These are phyloP conservation scores for Phytophthora pluvialis DNA, from an alignment of 352 stramenopile genomes.

Conservation along the genomic window DNA sequence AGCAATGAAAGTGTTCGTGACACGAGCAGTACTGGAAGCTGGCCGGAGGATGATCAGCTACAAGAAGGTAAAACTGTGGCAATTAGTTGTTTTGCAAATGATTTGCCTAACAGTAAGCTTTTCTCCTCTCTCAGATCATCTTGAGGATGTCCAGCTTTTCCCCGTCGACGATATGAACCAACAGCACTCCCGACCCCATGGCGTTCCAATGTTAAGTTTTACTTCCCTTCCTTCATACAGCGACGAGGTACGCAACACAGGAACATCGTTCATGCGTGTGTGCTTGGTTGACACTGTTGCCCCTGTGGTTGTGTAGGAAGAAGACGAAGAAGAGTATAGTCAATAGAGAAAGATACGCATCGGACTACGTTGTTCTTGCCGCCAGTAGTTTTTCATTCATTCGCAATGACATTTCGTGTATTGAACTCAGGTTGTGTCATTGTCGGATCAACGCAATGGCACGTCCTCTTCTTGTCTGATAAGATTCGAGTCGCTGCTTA, in stretches of 20 bases:
- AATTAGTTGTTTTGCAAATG: background rate
- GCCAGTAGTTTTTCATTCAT: background rate
- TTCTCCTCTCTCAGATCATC: slow-evolving; percentile 25
- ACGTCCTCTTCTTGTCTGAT: background rate
- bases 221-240: slow-evolving; percentile 52
- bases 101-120: background rate
- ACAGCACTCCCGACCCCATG: slow-evolving; percentile 23
- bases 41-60: slow-evolving; percentile 20
- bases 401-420: background rate
- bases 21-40: slow-evolving; percentile 15
- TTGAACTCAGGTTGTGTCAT: background rate
- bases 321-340: slow-evolving; percentile 41
- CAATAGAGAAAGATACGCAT: slow-evolving; percentile 18
- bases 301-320: slow-evolving; percentile 31
- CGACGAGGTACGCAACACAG: slow-evolving; percentile 48
- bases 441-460: no score
- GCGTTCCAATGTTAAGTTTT: slow-evolving; percentile 62
- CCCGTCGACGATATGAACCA: slow-evolving; percentile 7
- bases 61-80: slow-evolving; percentile 20
- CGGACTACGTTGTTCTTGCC: slow-evolving; percentile 3
- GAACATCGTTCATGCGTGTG: background rate
- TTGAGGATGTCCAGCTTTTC: slow-evolving; percentile 44
- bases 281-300: background rate
- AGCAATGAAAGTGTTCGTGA: slow-evolving; percentile 14
- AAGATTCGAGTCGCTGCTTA: background rate